Conservation (phyloP, 2,329 filamentous ascomycete species). For the Aspergillus alliaceus region DNA sequence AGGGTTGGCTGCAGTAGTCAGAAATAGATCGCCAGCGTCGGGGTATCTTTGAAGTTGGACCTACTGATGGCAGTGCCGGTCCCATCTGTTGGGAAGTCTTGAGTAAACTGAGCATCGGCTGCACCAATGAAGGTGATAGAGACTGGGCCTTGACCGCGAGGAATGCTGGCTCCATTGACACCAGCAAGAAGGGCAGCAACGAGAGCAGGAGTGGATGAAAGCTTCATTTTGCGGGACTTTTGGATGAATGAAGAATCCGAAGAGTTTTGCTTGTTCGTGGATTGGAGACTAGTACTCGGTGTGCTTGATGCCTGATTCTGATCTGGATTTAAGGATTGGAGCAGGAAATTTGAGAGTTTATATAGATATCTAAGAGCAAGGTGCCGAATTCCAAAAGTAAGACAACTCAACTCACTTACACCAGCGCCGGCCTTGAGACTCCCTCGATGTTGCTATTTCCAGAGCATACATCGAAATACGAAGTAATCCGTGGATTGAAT, state of each 20-base stretch:
- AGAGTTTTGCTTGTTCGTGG: not conserved
- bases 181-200: not conserved
- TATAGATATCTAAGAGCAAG: not conserved
- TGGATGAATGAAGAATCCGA: not conserved
- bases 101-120: slow-evolving; percentile 19
- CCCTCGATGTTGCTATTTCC: not conserved
- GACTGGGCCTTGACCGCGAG: not conserved
- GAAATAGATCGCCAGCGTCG: not conserved
- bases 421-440: not conserved
- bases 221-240: not conserved
- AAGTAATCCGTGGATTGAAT: not conserved
- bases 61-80: slow-evolving; percentile 16
- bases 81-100: slow-evolving; percentile 20
- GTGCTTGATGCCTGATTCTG: not conserved
- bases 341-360: not conserved
- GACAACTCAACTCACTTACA: not conserved
- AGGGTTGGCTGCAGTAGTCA: slow-evolving; percentile 11
- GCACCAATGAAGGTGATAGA: slow-evolving; percentile 22
- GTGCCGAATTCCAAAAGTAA: not conserved
- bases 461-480: not conserved
- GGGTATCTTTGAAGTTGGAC: not conserved
- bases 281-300: too few relatives aligned
- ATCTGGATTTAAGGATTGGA: too few relatives aligned
- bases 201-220: not conserved
- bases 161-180: not conserved